Percentiles rank a stretch among this genome's conserved stretches.
phyloP scores from a whole-genome alignment of 208 protist genomes.

The Trypanosoma cruzi region DNA sequence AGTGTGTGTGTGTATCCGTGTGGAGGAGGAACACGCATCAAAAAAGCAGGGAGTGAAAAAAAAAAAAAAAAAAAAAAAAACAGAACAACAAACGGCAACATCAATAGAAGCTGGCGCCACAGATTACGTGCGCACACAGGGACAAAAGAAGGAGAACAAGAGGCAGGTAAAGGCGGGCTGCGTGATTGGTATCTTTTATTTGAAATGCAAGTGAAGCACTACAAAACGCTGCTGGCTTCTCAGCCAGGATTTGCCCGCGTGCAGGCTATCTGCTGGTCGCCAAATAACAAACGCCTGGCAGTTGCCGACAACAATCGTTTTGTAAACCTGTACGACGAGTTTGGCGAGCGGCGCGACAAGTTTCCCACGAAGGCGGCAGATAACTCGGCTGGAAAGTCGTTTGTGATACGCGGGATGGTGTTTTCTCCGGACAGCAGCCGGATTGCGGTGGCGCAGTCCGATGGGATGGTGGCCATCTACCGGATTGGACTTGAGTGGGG shows the following conservation, averaged over 20 bases:
- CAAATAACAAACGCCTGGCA: slow-evolving; percentile 95
- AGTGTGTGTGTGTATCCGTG: too few species aligned
- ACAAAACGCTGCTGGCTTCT: slow-evolving; percentile 87
- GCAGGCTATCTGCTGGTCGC: slow-evolving; percentile 93
- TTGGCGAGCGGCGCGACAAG: slow-evolving; percentile 94
- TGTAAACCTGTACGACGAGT: slow-evolving; percentile 96
- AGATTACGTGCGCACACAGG: too few species aligned
- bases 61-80: too few species aligned
- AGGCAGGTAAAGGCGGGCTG: not conserved
- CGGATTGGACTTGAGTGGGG: slow-evolving; percentile 96
- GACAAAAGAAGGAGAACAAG: slow-evolving; percentile 1
- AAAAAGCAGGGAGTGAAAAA: too few species aligned
- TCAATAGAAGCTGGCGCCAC: too few species aligned
- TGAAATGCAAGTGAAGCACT: slow-evolving; percentile 94
- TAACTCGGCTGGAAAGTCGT: slow-evolving; percentile 84
- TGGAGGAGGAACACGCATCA: too few species aligned
- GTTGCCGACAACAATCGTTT: slow-evolving; percentile 87
- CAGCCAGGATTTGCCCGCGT: slow-evolving; percentile 82
- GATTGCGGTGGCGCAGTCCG: slow-evolving; percentile 96
- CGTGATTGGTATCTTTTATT: not conserved
- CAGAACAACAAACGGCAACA: too few species aligned
- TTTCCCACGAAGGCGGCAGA: slow-evolving; percentile 94
- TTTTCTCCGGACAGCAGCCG: slow-evolving; percentile 96
- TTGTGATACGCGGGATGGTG: slow-evolving; percentile 89
- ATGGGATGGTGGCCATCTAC: slow-evolving; percentile 97